These are phyloP conservation scores for Aspergillus diversus DNA, from an alignment of 495 filamentous ascomycete species.

Conservation along the genomic window DNA sequence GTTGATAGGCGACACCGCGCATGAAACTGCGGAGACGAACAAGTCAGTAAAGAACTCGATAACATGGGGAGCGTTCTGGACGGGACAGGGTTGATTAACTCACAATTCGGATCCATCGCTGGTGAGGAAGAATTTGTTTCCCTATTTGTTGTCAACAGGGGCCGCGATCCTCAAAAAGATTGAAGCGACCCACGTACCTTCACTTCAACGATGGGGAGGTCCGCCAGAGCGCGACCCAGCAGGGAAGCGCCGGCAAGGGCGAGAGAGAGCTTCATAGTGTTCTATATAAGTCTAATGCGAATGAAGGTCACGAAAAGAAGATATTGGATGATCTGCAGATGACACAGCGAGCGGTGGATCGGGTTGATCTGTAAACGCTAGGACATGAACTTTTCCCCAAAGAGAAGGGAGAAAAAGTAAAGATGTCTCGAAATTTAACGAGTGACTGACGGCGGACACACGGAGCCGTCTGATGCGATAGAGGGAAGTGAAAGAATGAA, in stretches of 20 bases:
- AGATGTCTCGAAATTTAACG: conserved; percentile 20
- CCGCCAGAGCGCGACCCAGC: conserved; percentile 59
- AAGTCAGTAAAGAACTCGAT: neutral
- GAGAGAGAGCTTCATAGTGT: conserved; percentile 50
- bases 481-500: conserved; percentile 15
- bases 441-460: conserved; percentile 32
- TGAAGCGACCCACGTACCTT: conserved; percentile 20
- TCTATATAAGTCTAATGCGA: conserved; percentile 7
- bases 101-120: conserved; percentile 82
- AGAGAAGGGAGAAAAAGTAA: conserved; percentile 11
- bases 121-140: conserved; percentile 78
- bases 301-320: conserved; percentile 15
- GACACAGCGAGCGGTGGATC: conserved; percentile 11
- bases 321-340: conserved; percentile 23
- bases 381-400: conserved; percentile 11
- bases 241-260: conserved; percentile 52
- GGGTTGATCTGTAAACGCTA: conserved; percentile 6
- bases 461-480: conserved; percentile 22
- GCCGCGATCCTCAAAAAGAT: too few relatives aligned
- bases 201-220: conserved; percentile 63
- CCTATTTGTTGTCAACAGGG: conserved; percentile 37
- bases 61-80: neutral
- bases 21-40: conserved; percentile 57
- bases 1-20: conserved; percentile 89
- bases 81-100: conserved; percentile 24